Base-by-base conservation (phyloP, 1,284 basidiomycete genomes). In the Cystobasidium pallidum region DNA sequence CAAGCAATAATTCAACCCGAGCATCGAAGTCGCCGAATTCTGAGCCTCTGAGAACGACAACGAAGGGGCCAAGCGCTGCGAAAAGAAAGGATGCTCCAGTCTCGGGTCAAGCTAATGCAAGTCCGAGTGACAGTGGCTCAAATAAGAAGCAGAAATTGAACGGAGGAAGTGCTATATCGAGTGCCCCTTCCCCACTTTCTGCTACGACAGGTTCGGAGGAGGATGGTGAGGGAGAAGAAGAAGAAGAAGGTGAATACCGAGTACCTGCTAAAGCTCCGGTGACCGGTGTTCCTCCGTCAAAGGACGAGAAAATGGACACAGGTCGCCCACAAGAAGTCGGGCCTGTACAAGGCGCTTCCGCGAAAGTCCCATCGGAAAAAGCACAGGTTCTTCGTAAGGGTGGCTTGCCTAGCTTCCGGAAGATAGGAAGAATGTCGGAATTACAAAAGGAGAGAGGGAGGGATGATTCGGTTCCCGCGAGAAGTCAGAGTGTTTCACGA, bases 351-450 rank as follows among this genome's bases (percentile, higher is more conserved):
- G 21, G n/a, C 6, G 32, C 19, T 7, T 57, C 32, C 10, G 54
- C 54, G 2, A 28, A 13, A 36, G 19, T n/a, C 13, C 19, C 17
- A 34, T 21, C 28, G 3, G 54, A 57, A 19, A 36, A 32, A n/a
- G 13, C 54, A n/a, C 34, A 34, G 19, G 30, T 43, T 17, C 17
- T 47, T 15, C 51, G 32, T 30, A 65, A 51, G 17, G 34, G 49
- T 34, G 58, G 58, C 45, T 32, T 70, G 19, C 67, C 67, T 26
- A 59, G 54, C 32, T 70, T 70, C 28, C 39, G 32, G n/a, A 61
- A 62, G 43, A 70, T 62, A 55, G 67, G 67, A n/a, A 47, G 67
- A 34, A 52, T 57, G 49, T 52, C 67, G 10, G 67, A 70, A 34
- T 52, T 68, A 19, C 55, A 61, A 45, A 45, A 45, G 43, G 7